Evolutionary conservation across 352 stramenopile genomes (phyloP).

Genomic region (Globisporangium iwayamae): DNA sequence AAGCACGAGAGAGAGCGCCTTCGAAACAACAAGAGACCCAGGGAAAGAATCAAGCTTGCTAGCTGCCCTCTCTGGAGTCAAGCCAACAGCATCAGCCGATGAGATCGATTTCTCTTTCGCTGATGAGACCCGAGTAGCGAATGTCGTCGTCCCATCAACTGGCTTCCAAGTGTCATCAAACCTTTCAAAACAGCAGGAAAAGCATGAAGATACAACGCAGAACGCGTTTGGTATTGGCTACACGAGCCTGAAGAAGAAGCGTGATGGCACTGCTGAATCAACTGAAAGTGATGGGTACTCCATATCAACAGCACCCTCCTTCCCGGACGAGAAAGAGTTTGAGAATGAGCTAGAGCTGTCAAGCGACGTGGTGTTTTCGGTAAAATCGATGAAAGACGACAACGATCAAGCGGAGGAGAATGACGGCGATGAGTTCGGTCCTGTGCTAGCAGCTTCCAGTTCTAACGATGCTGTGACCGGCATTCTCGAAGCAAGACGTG

Average conservation of each 20-base stretch:
- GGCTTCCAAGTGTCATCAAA: slow-evolving; percentile 18
- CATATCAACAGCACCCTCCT: slow-evolving; percentile 30
- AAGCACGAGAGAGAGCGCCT: not conserved
- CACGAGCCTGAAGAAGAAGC: slow-evolving; percentile 40
- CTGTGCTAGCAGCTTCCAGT: not conserved
- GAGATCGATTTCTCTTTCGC: slow-evolving; percentile 21
- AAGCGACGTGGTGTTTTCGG: slow-evolving; percentile 35
- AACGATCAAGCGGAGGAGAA: slow-evolving; percentile 5
- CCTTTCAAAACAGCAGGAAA: slow-evolving; percentile 20
- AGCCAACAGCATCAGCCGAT: slow-evolving; percentile 5
- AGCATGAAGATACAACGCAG: slow-evolving; percentile 14
- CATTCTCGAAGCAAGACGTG: slow-evolving; percentile 18
- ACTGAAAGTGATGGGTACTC: slow-evolving; percentile 22
- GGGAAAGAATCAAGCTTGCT: slow-evolving; percentile 1
- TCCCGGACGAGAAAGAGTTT: slow-evolving; percentile 51
- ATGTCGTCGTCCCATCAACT: slow-evolving; percentile 24
- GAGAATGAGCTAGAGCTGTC: slow-evolving; percentile 33
- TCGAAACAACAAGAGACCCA: not conserved
- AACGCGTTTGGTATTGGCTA: slow-evolving; percentile 61
- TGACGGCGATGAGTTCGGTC: slow-evolving; percentile 41
- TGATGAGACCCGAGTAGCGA: slow-evolving; percentile 33
- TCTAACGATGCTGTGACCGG: not conserved
- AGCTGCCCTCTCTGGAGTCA: not conserved
- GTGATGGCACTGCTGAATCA: slow-evolving; percentile 1
- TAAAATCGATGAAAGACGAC: slow-evolving; percentile 9